Conservation (phyloP, 768 basidiomycete species). For the Guyanaporus albipodus region DNA sequence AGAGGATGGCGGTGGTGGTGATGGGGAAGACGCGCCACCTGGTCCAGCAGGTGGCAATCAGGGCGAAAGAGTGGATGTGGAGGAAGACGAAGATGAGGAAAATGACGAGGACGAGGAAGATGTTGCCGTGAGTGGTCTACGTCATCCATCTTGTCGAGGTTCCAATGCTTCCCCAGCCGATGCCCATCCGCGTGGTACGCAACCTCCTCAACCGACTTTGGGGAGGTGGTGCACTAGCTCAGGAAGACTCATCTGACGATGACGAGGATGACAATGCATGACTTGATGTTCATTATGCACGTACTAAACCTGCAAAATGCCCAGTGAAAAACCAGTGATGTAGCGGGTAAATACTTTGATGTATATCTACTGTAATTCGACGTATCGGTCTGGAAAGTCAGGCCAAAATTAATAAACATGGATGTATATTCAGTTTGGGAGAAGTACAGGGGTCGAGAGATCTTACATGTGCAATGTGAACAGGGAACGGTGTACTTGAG, state of each 20-base stretch:
- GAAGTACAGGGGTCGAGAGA: too few species aligned
- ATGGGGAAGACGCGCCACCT: constrained; percentile 13
- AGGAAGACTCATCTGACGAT: constrained; percentile 22
- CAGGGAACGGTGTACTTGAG: too few species aligned
- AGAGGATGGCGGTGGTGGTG: constrained; percentile 27
- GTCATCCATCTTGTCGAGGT: background rate
- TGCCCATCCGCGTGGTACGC: constrained; percentile 55
- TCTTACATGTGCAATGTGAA: too few species aligned
- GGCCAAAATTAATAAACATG: too few species aligned
- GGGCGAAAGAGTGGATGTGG: constrained; percentile 25
- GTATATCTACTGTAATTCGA: too few species aligned
- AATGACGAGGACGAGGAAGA: constrained; percentile 38
- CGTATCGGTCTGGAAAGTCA: too few species aligned
- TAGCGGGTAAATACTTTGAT: too few species aligned
- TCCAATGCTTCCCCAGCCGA: constrained; percentile 38
- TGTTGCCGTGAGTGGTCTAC: constrained; percentile 40
- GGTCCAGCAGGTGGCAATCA: constrained; percentile 24
- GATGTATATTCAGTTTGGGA: too few species aligned
- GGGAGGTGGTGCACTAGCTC: constrained; percentile 35
- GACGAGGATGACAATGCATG: background rate
- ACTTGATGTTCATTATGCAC: too few species aligned
- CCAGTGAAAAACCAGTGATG: too few species aligned
- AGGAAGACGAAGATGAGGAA: constrained; percentile 37
- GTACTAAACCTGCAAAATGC: too few species aligned
- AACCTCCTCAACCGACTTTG: constrained; percentile 60